These are phyloP conservation scores for Multifurca ochricompacta DNA, from an alignment of 768 basidiomycete genomes.

Conservation along the genomic window DNA sequence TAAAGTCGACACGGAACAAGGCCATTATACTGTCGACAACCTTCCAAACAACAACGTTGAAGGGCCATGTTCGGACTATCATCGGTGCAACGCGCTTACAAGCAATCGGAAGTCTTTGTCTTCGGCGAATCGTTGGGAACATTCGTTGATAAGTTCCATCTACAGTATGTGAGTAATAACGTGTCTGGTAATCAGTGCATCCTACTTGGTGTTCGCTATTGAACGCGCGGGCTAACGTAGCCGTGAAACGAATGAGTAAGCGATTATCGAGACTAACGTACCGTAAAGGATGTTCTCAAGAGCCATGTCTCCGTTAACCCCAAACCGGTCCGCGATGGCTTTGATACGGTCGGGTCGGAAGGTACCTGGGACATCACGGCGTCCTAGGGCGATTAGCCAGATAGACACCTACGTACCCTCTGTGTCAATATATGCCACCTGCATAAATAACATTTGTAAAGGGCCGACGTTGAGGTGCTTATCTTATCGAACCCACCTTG, in stretches of 20 bases:
- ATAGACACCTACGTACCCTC: conserved; percentile 43
- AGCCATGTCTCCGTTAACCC: conserved; percentile 82
- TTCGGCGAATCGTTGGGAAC: conserved; percentile 81
- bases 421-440: conserved; percentile 92
- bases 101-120: conserved; percentile 77
- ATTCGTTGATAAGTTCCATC: conserved; percentile 92
- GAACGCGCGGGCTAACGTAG: conserved; percentile 64
- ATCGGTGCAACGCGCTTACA: conserved; percentile 36
- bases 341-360: conserved; percentile 92
- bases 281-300: conserved; percentile 92
- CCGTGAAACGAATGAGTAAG: conserved; percentile 11
- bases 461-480: not conserved
- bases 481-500: conserved; percentile 51
- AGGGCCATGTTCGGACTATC: not conserved
- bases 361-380: conserved; percentile 46
- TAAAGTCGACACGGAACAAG: conserved; percentile 88
- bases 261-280: conserved; percentile 22
- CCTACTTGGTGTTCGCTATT: conserved; percentile 86
- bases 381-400: not conserved
- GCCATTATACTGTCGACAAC: conserved; percentile 98
- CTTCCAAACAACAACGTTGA: conserved; percentile 31
- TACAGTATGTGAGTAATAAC: conserved; percentile 25
- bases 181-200: conserved; percentile 2
- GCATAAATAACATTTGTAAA: not conserved
- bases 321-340: conserved; percentile 87